phyloP scores from a whole-genome alignment of 2,329 filamentous ascomycete species.

The Microcyclosporella mali region DNA sequence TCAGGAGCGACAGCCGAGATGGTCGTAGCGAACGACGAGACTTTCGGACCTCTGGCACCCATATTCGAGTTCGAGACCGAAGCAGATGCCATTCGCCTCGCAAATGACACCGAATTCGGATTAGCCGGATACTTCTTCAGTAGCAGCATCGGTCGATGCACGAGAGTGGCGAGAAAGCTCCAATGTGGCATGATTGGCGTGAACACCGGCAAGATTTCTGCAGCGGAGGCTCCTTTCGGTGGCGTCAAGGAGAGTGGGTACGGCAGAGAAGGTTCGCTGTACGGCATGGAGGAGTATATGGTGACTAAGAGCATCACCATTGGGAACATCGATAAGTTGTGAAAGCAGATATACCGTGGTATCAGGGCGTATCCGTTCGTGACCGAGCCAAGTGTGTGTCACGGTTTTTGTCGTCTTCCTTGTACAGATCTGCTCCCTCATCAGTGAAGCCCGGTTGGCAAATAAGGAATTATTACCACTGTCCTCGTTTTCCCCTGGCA shows the following conservation, averaged over 20 bases:
- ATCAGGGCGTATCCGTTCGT: too few species aligned
- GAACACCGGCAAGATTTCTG: slow-evolving; percentile 25
- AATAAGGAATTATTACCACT: too few species aligned
- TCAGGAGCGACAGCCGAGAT: slow-evolving; percentile 18
- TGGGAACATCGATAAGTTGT: slow-evolving; percentile 5
- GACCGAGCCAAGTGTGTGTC: too few species aligned
- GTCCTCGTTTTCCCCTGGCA: too few species aligned
- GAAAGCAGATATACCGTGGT: too few species aligned
- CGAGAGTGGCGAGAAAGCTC: slow-evolving; percentile 35
- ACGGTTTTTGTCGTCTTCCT: too few species aligned
- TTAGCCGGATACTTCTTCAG: slow-evolving; percentile 32
- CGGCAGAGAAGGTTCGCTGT: slow-evolving; percentile 69
- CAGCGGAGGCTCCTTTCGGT: slow-evolving; percentile 52
- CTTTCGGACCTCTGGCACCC: slow-evolving; percentile 22
- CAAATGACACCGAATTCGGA: slow-evolving; percentile 34
- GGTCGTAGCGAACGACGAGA: slow-evolving; percentile 23
- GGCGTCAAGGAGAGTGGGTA: slow-evolving; percentile 80
- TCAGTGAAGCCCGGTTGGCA: too few species aligned
- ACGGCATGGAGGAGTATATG: slow-evolving; percentile 71
- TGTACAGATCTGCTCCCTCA: too few species aligned
- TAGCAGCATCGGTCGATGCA: slow-evolving; percentile 31
- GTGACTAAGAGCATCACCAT: slow-evolving; percentile 61
- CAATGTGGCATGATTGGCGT: slow-evolving; percentile 36
- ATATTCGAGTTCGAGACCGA: slow-evolving; percentile 24
- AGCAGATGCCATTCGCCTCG: slow-evolving; percentile 20